Percentiles rank a stretch among this genome's conserved stretches.
phyloP scores from a whole-genome alignment of 345 rosid species.

The Citrus reticulata region DNA sequence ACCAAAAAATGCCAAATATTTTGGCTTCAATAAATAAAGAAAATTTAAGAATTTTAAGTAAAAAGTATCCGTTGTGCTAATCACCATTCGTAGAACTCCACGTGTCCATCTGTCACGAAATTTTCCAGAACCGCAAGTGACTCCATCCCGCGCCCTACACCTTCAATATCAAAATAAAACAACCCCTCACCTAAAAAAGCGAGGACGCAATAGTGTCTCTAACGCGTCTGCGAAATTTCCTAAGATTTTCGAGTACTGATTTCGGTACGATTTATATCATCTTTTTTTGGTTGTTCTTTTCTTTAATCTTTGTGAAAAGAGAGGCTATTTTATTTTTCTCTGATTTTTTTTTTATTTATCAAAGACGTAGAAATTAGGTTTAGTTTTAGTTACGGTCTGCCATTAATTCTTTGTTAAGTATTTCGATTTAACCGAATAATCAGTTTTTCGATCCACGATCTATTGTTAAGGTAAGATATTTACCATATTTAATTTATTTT shows the following conservation, averaged over 20 bases:
- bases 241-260: neutral
- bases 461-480: conserved; percentile 15
- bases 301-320: neutral
- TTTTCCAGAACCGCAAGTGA: conserved; percentile 21
- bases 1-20: neutral
- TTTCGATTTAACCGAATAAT: neutral
- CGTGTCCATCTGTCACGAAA: conserved; percentile 28
- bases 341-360: neutral
- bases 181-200: neutral
- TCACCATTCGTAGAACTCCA: conserved; percentile 17
- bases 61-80: neutral
- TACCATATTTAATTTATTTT: neutral
- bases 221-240: conserved; percentile 27
- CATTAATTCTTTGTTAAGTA: neutral
- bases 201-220: neutral
- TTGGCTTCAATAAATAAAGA: neutral
- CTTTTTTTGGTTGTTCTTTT: neutral
- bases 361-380: neutral
- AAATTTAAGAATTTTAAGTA: neutral
- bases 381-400: neutral
- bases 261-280: conserved; percentile 22
- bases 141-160: neutral
- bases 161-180: neutral
- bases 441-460: conserved; percentile 7
- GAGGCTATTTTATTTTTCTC: neutral